phyloP scores from a whole-genome alignment of 306 rosid genomes.

The Trichosanthes truncata region DNA sequence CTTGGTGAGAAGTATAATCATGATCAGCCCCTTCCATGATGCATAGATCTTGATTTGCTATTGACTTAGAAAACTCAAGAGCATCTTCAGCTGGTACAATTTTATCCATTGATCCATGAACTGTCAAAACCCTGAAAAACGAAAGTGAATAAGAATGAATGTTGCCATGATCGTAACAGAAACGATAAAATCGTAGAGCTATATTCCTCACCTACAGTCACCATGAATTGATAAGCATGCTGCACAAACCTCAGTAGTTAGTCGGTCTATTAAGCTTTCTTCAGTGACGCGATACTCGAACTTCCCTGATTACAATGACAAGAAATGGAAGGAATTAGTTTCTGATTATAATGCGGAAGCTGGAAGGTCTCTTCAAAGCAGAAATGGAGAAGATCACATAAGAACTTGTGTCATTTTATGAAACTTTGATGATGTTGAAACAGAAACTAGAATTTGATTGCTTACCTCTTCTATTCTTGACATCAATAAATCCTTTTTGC shows the following conservation, averaged over 20 bases:
- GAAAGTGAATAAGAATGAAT: background rate
- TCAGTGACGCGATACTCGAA: slow-evolving; percentile 55
- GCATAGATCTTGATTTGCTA: slow-evolving; percentile 51
- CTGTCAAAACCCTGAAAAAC: slow-evolving; percentile 56
- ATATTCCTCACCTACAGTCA: slow-evolving; percentile 46
- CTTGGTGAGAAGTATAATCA: slow-evolving; percentile 52
- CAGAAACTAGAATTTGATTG: slow-evolving; percentile 9
- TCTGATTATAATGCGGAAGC: background rate
- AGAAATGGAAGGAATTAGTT: background rate
- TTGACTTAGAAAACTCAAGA: slow-evolving; percentile 48
- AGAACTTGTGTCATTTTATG: background rate
- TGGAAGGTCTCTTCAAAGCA: background rate
- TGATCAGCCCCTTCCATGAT: slow-evolving; percentile 83
- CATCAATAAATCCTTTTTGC: slow-evolving; percentile 66
- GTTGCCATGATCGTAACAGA: background rate
- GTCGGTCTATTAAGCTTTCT: slow-evolving; percentile 81
- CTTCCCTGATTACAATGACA: slow-evolving; percentile 33
- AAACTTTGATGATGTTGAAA: background rate
- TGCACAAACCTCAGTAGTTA: slow-evolving; percentile 46
- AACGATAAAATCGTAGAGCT: background rate
- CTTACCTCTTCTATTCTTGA: slow-evolving; percentile 69
- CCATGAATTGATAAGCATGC: slow-evolving; percentile 47
- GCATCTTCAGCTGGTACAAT: slow-evolving; percentile 68
- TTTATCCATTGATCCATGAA: slow-evolving; percentile 82
- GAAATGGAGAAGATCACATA: background rate